Base-by-base conservation (phyloP, 345 rosid genomes). In the Syzygium aqueum region DNA sequence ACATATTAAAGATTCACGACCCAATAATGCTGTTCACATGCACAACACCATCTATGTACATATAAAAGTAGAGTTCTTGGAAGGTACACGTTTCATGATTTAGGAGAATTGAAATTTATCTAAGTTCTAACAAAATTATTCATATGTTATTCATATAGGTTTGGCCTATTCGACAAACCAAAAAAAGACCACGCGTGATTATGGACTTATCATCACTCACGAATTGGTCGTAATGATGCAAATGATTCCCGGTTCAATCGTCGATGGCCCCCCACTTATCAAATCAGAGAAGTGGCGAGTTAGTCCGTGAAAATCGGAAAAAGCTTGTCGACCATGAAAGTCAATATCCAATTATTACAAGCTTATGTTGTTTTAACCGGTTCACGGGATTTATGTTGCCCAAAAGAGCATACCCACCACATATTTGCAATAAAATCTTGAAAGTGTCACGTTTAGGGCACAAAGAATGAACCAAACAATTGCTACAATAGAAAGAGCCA, bases 11-110 rank as follows among this genome's bases (percentile, higher is more conserved):
- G 7, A 49, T 53, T 51, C 85, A 84, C n/a, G 30, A 30, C 86
- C 86, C 46, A 84, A 84, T 84, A 53, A 84, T 84, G 86, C 86
- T 21, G 43, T 53, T 84, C 86, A 84, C 86, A 30, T 53, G 86
- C 56, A 43, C 25, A 37, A 53, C 43, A 30, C 61, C 59, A 52
- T 11, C 27, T 51, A 30, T 30, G 12, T 50, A n/a, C 3, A 15
- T 40, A 15, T 51, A 25, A 28, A 51, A 14, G 85, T 10, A 50
- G n/a, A 43, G 27, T 28, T 78, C 46, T 78, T 78, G 84, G 50
- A 82, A 28, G 15, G 82, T 37, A 5, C 82, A 37, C 49, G 82
- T 37, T 25, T 73, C 82, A 73, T 9, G 49, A 73, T 8, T 73
- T 37, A 33, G 3, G 25, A 17, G 80, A 19, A 11, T 19, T 73